Conservation (phyloP, 108 stramenopile genomes). For the Cyclostephanos tholiformis region DNA sequence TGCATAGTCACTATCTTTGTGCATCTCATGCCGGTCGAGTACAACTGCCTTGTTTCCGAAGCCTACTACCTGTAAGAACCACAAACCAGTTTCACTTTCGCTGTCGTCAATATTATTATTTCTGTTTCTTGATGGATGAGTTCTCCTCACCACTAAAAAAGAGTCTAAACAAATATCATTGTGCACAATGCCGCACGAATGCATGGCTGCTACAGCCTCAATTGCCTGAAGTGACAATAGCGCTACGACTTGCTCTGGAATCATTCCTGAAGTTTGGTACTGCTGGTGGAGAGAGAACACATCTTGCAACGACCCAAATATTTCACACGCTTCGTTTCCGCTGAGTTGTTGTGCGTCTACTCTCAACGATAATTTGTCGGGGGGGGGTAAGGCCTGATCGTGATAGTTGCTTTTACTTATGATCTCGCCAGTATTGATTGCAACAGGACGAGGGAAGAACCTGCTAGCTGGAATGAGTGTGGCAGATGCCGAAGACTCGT, state of each 20-base stretch:
- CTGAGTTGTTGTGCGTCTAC: neutral
- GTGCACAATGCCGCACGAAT: slow-evolving; percentile 39
- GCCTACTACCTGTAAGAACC: slow-evolving; percentile 42
- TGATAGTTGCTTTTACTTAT: neutral
- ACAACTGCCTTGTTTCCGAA: slow-evolving; percentile 45
- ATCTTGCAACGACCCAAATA: slow-evolving; percentile 51
- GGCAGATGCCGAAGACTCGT: slow-evolving; percentile 9
- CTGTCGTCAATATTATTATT: neutral
- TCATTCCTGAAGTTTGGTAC: slow-evolving; percentile 39
- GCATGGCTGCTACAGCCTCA: slow-evolving; percentile 47
- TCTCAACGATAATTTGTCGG: neutral
- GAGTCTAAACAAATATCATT: slow-evolving; percentile 47
- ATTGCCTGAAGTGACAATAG: slow-evolving; percentile 30
- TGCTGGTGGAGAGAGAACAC: slow-evolving; percentile 38
- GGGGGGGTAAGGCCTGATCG: neutral
- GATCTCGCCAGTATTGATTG: slow-evolving; percentile 11
- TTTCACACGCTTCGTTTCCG: neutral
- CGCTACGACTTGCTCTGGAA: slow-evolving; percentile 44
- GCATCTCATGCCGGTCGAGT: slow-evolving; percentile 22
- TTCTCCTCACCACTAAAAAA: slow-evolving; percentile 34
- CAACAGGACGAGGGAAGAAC: slow-evolving; percentile 28
- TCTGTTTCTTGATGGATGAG: neutral
- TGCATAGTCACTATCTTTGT: slow-evolving; percentile 26
- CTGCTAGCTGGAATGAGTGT: neutral
- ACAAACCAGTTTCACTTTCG: neutral